Percentiles rank a stretch among this genome's conserved stretches.
These are phyloP conservation scores for Calonectria hawksworthii DNA, from an alignment of 2,329 filamentous ascomycete genomes.

Conservation along the genomic window DNA sequence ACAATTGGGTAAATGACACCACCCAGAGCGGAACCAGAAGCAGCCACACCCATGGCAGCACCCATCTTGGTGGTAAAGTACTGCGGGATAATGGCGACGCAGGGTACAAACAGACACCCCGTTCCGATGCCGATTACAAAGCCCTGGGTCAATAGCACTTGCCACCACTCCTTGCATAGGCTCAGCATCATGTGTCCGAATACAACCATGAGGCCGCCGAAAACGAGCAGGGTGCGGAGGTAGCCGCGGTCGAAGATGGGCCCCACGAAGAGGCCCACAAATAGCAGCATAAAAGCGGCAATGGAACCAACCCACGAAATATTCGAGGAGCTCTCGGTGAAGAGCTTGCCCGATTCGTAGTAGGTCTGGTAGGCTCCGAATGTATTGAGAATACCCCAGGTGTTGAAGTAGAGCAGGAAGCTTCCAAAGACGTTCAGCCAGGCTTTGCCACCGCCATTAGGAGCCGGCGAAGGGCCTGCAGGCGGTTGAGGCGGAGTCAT, in stretches of 20 bases:
- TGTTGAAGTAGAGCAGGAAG: constrained; percentile 4
- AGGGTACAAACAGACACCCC: constrained; percentile 57
- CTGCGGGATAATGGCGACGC: constrained; percentile 48
- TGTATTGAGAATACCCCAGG: neutral
- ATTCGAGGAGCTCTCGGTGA: constrained; percentile 44
- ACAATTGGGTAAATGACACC: constrained; percentile 1
- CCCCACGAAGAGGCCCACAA: constrained; percentile 52
- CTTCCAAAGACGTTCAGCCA: neutral
- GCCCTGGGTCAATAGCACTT: constrained; percentile 60
- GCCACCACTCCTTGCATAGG: constrained; percentile 57
- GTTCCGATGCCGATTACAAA: constrained; percentile 60
- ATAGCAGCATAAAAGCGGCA: constrained; percentile 60
- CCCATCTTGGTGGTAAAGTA: constrained; percentile 49
- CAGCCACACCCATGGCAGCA: constrained; percentile 38
- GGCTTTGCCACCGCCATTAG: neutral
- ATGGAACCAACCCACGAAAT: constrained; percentile 60
- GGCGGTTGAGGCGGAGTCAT: neutral
- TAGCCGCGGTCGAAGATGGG: constrained; percentile 64
- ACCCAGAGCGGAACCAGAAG: neutral
- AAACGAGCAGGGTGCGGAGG: constrained; percentile 55
- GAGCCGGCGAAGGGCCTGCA: neutral
- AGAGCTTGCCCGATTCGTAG: neutral
- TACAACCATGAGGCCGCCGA: constrained; percentile 58
- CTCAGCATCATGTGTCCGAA: constrained; percentile 62
- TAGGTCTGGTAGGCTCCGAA: constrained; percentile 1